phyloP scores from a whole-genome alignment of 2,329 filamentous ascomycete genomes.

The Macrophomina tecta region DNA sequence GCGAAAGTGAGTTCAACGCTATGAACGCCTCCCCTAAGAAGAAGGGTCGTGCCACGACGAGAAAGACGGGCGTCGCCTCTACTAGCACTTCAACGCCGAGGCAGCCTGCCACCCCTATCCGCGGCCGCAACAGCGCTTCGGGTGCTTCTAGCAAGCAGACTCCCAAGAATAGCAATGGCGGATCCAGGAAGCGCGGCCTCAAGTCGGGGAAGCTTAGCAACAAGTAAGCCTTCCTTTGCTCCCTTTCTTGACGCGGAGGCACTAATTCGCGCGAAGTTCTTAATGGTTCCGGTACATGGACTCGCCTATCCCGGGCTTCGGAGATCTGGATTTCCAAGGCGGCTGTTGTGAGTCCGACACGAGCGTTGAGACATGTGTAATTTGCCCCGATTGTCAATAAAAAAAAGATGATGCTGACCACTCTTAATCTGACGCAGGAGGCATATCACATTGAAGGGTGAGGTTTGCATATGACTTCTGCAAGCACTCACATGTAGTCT shows the following conservation, averaged over 20 bases:
- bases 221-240: not conserved
- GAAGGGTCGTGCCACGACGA: not conserved
- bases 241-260: not conserved
- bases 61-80: not conserved
- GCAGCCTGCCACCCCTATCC: not conserved
- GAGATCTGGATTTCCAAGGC: not conserved
- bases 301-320: not conserved
- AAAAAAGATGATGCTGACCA: too few relatives aligned
- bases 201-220: not conserved
- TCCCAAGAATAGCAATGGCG: not conserved
- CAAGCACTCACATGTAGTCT: too few relatives aligned
- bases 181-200: not conserved
- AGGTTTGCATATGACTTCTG: too few relatives aligned
- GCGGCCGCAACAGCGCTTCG: not conserved
- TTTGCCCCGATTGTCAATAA: too few relatives aligned
- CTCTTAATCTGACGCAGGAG: too few relatives aligned
- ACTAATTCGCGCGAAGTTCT: not conserved
- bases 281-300: not conserved
- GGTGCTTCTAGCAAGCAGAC: not conserved
- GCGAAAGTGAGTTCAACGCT: not conserved
- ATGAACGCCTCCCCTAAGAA: not conserved
- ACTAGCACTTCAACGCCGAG: not conserved
- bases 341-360: too few relatives aligned
- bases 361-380: too few relatives aligned
- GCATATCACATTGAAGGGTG: too few relatives aligned